Evolutionary conservation across 441 rosid genomes (phyloP).

Genomic region (Pelargonium myrrhifolium): DNA sequence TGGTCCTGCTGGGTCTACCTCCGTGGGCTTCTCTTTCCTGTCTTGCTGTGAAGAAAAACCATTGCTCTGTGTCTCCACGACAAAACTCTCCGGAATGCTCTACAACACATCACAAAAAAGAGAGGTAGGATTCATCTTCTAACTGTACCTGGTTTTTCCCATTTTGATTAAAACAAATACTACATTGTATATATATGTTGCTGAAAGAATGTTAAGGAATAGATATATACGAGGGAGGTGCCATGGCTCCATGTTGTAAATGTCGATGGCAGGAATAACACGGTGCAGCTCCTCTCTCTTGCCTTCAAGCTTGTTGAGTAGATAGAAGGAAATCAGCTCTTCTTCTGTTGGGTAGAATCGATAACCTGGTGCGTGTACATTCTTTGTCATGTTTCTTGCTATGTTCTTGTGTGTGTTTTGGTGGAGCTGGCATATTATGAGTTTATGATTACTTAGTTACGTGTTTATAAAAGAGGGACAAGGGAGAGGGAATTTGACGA

Average conservation of each 20-base stretch:
- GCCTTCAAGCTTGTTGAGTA: too few species aligned
- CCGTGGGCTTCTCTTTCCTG: slow-evolving; percentile 71
- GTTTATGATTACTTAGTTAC: background rate
- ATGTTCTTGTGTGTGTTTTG: background rate
- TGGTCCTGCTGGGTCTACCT: slow-evolving; percentile 60
- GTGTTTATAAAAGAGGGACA: background rate
- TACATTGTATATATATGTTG: too few species aligned
- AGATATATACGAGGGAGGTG: too few species aligned
- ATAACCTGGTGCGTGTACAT: too few species aligned
- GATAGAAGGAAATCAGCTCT: too few species aligned
- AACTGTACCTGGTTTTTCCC: background rate
- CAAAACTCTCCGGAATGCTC: slow-evolving; percentile 46
- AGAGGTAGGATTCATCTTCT: background rate
- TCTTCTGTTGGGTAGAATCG: too few species aligned
- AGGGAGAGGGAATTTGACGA: slow-evolving; percentile 31
- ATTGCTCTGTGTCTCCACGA: slow-evolving; percentile 59
- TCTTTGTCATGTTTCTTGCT: too few species aligned
- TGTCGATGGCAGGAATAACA: too few species aligned
- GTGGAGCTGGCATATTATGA: background rate
- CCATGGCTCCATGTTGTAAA: too few species aligned
- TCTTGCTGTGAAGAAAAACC: slow-evolving; percentile 73
- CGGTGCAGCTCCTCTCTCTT: too few species aligned
- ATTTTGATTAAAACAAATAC: too few species aligned
- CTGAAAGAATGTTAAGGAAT: too few species aligned
- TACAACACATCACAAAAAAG: slow-evolving; percentile 25